Percentiles rank a stretch among this genome's conserved stretches.
Evolutionary conservation across 2,329 filamentous ascomycete genomes (phyloP).

Genomic region (Stagonosporopsis chrysanthemi): DNA sequence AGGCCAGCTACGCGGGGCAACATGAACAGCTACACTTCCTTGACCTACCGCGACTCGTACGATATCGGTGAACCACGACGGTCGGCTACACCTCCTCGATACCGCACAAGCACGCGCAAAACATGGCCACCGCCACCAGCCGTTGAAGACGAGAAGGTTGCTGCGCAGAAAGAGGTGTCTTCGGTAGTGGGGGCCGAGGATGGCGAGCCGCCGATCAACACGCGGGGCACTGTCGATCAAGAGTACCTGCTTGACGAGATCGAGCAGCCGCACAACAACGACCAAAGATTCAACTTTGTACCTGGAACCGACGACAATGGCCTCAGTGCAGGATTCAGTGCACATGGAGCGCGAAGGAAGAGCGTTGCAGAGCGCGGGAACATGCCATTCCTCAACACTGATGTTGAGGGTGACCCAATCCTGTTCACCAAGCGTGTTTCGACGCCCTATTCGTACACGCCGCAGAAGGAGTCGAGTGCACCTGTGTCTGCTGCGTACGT

Average conservation of each 20-base stretch:
- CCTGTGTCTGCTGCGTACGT: slow-evolving; percentile 52
- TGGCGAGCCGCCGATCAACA: slow-evolving; percentile 65
- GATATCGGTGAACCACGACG: slow-evolving; percentile 40
- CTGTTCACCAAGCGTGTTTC: slow-evolving; percentile 52
- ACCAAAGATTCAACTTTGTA: slow-evolving; percentile 71
- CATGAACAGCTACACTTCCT: slow-evolving; percentile 26
- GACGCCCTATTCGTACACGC: slow-evolving; percentile 56
- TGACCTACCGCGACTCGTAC: slow-evolving; percentile 35
- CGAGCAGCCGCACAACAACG: slow-evolving; percentile 58
- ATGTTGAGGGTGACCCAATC: slow-evolving; percentile 41
- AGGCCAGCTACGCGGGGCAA: slow-evolving; percentile 16
- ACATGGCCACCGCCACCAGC: slow-evolving; percentile 67
- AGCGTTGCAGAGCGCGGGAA: slow-evolving; percentile 47
- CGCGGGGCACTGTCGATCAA: slow-evolving; percentile 72
- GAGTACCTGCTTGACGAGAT: slow-evolving; percentile 71
- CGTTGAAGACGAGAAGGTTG: slow-evolving; percentile 73
- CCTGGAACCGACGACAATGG: slow-evolving; percentile 30
- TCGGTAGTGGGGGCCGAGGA: slow-evolving; percentile 40
- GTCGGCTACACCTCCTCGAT: slow-evolving; percentile 26
- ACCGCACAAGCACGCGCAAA: slow-evolving; percentile 30
- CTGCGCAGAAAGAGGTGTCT: slow-evolving; percentile 68
- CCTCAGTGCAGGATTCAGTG: slow-evolving; percentile 3
- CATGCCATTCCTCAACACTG: slow-evolving; percentile 47
- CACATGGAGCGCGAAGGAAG: slow-evolving; percentile 32
- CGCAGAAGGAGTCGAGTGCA: slow-evolving; percentile 42